Evolutionary conservation across 306 rosid species (phyloP).

Genomic region (Lablab purpureus): DNA sequence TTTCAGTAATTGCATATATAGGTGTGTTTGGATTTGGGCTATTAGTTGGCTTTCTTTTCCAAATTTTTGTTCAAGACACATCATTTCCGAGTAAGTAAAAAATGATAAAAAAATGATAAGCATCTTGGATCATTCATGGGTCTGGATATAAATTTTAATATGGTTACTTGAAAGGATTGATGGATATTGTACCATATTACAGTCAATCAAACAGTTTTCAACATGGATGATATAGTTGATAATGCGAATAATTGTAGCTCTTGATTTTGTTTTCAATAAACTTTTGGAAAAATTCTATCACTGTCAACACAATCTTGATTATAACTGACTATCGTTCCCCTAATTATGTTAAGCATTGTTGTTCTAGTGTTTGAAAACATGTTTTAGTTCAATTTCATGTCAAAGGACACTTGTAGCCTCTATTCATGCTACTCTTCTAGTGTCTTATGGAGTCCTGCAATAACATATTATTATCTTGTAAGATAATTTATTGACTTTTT

Average conservation of each 20-base stretch:
- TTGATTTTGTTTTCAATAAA: constrained; percentile 1
- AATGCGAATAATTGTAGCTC: neutral
- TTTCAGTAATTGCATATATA: constrained; percentile 78
- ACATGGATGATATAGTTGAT: constrained; percentile 8
- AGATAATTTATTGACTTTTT: too few relatives aligned
- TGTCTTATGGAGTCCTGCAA: too few relatives aligned
- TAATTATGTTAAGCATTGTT: too few relatives aligned
- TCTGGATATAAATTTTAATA: constrained; percentile 12
- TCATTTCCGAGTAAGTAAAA: constrained; percentile 79
- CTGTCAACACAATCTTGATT: too few relatives aligned
- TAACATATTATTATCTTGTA: too few relatives aligned
- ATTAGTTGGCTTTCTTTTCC: constrained; percentile 81
- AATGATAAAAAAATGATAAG: constrained; percentile 12
- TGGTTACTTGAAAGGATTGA: constrained; percentile 8
- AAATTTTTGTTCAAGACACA: constrained; percentile 70
- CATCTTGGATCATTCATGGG: neutral
- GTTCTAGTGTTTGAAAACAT: too few relatives aligned
- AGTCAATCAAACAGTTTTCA: constrained; percentile 24
- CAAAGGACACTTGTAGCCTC: too few relatives aligned
- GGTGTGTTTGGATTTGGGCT: constrained; percentile 87
- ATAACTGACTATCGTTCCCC: neutral
- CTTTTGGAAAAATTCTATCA: neutral
- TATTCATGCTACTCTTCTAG: too few relatives aligned
- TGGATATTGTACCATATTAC: neutral
- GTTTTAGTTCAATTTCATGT: too few relatives aligned